A percentile compares a stretch with the other conserved stretches of the same genome.
phyloP scores from a whole-genome alignment of 202 grass and related monocot species.

The Hordeum pubiflorum region DNA sequence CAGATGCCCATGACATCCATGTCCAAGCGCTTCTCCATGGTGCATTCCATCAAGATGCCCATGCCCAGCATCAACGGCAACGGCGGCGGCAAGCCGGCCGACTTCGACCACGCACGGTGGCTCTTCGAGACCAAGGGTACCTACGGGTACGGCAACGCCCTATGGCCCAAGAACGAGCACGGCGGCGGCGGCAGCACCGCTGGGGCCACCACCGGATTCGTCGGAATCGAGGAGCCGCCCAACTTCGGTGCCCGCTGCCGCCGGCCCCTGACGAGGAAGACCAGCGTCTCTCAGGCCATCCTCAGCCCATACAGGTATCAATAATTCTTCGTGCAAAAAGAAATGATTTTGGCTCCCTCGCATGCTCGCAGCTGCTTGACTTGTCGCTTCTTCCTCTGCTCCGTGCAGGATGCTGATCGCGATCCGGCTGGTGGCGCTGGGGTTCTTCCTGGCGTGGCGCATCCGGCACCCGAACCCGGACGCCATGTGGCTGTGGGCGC shows the following conservation, averaged over 20 bases:
- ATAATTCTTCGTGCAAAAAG: background rate
- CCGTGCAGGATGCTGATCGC: constrained; percentile 58
- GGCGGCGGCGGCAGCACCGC: background rate
- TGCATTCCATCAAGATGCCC: constrained; percentile 70
- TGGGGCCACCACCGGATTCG: constrained; percentile 35
- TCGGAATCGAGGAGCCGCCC: constrained; percentile 73
- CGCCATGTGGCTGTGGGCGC: constrained; percentile 70
- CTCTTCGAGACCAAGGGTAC: constrained; percentile 98
- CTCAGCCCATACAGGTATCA: constrained; percentile 83
- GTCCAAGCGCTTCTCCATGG: constrained; percentile 52
- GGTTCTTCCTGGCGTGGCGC: constrained; percentile 79
- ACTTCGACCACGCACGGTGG: constrained; percentile 87
- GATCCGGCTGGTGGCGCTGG: constrained; percentile 61
- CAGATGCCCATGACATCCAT: constrained; percentile 67
- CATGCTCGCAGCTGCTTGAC: background rate
- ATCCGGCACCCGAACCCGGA: constrained; percentile 77
- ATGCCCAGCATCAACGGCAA: constrained; percentile 10
- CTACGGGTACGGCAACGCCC: constrained; percentile 87
- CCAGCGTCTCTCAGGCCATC: constrained; percentile 72
- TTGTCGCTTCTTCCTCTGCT: background rate
- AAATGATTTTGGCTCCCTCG: background rate
- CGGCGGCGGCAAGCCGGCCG: constrained; percentile 39
- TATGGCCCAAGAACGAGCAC: constrained; percentile 65
- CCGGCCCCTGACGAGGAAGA: constrained; percentile 75
- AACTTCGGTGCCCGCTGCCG: constrained; percentile 61